A percentile compares a stretch with the other conserved stretches of the same genome.
Conservation (phyloP, 208 protist genomes). For the Trichomonas gallinae region DNA sequence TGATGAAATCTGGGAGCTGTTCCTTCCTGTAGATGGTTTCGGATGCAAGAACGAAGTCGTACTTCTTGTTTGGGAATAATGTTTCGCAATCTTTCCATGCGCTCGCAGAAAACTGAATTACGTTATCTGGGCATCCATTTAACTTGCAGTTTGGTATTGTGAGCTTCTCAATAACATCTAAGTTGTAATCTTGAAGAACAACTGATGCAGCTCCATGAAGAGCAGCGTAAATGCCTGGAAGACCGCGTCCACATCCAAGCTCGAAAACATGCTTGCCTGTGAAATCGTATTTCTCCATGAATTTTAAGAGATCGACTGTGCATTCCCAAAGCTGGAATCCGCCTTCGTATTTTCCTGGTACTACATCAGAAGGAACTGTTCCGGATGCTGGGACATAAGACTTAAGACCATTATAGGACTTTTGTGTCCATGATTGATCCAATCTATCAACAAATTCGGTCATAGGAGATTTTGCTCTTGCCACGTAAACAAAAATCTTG, state of each 20-base stretch:
- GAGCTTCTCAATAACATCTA: background rate
- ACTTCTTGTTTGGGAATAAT: background rate
- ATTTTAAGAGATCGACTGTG: background rate
- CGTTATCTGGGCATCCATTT: background rate
- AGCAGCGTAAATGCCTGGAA: background rate
- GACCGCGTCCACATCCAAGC: background rate
- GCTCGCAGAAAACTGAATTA: background rate
- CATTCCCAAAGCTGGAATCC: constrained; percentile 16
- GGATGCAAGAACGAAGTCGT: background rate
- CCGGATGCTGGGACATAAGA: background rate
- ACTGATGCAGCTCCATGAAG: background rate
- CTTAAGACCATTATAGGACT: background rate
- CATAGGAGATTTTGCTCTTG: background rate
- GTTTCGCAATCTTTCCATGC: background rate
- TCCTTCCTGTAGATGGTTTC: constrained; percentile 15
- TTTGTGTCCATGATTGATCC: background rate
- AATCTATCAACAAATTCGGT: background rate
- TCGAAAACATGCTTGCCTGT: background rate
- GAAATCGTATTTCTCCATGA: background rate
- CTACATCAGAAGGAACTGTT: background rate
- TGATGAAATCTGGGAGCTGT: background rate
- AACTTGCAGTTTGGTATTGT: background rate
- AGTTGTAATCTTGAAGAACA: constrained; percentile 17
- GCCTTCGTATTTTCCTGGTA: background rate
- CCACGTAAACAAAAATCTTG: no score